These are phyloP conservation scores for Pisolithus marmoratus DNA, from an alignment of 768 basidiomycete genomes.

Conservation along the genomic window DNA sequence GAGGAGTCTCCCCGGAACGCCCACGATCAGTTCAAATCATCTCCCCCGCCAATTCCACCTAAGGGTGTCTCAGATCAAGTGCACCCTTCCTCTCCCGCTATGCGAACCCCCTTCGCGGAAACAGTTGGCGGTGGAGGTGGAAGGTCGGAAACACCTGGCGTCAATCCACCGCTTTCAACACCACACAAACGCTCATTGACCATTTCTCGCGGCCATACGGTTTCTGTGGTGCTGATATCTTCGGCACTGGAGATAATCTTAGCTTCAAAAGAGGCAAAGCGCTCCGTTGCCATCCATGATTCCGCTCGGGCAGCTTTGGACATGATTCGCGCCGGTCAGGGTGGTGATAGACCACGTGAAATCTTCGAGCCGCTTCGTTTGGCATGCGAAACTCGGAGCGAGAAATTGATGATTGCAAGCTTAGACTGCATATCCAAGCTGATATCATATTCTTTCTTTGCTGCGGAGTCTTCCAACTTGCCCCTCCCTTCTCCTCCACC, in stretches of 20 bases:
- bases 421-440: constrained; percentile 97
- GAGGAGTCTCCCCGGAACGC: not conserved
- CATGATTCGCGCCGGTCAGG: constrained; percentile 70
- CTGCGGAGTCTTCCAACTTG: constrained; percentile 49
- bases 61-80: constrained; percentile 5
- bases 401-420: constrained; percentile 94
- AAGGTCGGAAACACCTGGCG: constrained; percentile 13
- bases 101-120: constrained; percentile 3
- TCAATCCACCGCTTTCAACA: constrained; percentile 10
- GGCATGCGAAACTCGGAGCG: constrained; percentile 91
- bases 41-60: not conserved
- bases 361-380: constrained; percentile 95
- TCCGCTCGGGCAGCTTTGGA: constrained; percentile 79
- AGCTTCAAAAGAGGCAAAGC: constrained; percentile 82
- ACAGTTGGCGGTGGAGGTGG: constrained; percentile 13
- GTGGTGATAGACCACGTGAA: constrained; percentile 72
- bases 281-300: constrained; percentile 75
- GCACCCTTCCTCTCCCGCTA: constrained; percentile 4
- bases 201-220: constrained; percentile 62
- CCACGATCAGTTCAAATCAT: not conserved
- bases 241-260: constrained; percentile 84
- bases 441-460: constrained; percentile 95
- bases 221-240: constrained; percentile 75
- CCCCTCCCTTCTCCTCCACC: constrained; percentile 67
- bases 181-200: constrained; percentile 55